Evolutionary conservation across 768 basidiomycete genomes (phyloP).

Genomic region (Porpolomopsis calyptriformis): DNA sequence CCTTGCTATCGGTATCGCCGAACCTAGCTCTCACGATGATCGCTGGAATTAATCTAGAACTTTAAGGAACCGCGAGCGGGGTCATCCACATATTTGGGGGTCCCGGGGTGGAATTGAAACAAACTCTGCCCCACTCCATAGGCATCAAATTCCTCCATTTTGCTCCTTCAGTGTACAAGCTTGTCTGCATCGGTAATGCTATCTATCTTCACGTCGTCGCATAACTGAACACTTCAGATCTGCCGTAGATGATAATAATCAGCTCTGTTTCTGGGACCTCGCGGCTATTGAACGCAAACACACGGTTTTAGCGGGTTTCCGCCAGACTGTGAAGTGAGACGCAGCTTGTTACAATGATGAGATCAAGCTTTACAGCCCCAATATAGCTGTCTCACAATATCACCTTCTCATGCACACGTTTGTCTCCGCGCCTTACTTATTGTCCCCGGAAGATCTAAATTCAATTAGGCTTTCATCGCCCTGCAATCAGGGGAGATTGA

Average conservation of each 20-base stretch:
- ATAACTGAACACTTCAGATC: background rate
- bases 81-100: constrained; percentile 56
- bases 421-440: constrained; percentile 13
- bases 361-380: background rate
- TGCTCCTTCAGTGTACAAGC: constrained; percentile 38
- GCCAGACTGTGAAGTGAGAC: constrained; percentile 33
- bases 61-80: constrained; percentile 54
- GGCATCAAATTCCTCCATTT: constrained; percentile 55
- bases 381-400: constrained; percentile 46
- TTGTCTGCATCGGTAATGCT: constrained; percentile 36
- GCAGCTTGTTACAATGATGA: background rate
- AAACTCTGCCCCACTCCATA: constrained; percentile 35
- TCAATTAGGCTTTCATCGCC: constrained; percentile 35
- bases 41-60: background rate
- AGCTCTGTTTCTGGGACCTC: constrained; percentile 54
- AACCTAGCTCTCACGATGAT: background rate
- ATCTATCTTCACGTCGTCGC: background rate
- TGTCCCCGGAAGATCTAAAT: background rate
- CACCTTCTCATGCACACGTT: constrained; percentile 67
- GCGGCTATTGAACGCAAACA: constrained; percentile 39
- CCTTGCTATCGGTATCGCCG: constrained; percentile 44
- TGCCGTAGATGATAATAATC: constrained; percentile 38
- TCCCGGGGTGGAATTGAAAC: constrained; percentile 46
- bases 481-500: constrained; percentile 48
- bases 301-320: constrained; percentile 38